A percentile compares a stretch with the other conserved stretches of the same genome.
Conservation (phyloP, 345 rosid genomes). For the sweet orange (Citrus sinensis) region DVS_A1.0 CM039168.1:14899501-14900000, state of each 20-base stretch:
- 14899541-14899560: not conserved
- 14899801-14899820: not conserved
- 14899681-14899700: not conserved
- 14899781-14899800: not conserved
- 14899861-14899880: conserved; percentile 75
- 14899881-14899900: conserved; percentile 51
- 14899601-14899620: not conserved
- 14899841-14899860: conserved; percentile 88
- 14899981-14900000: conserved; percentile 91
- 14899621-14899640: not conserved
- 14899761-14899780: not conserved
- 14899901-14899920: conserved; percentile 93
- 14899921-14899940: conserved; percentile 65
- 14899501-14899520: too few relatives aligned
- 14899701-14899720: not conserved
- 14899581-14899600: not conserved
- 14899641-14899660: not conserved
- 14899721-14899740: not conserved
- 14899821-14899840: conserved; percentile 8
- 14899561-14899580: not conserved
- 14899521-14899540: too few relatives aligned
- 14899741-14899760: not conserved
- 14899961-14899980: conserved; percentile 77
- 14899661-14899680: not conserved
- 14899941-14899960: conserved; percentile 80